A percentile compares a stretch with the other conserved stretches of the same genome.
phyloP scores from a whole-genome alignment of 345 rosid species.

The Syzygium jambos region DNA sequence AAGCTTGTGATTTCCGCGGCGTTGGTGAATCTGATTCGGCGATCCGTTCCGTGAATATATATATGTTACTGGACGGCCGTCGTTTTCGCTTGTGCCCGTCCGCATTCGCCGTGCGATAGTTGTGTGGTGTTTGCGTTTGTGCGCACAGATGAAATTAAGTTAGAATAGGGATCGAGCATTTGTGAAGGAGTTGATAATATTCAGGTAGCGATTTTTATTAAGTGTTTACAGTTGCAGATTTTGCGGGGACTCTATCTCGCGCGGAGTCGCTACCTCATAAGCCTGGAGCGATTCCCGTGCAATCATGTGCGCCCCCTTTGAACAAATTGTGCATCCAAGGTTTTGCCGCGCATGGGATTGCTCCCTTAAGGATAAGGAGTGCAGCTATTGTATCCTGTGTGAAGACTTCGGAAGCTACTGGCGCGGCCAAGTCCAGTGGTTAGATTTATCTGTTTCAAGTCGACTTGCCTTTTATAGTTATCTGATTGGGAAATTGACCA shows the following conservation, averaged over 20 bases:
- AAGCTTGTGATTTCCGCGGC: not conserved
- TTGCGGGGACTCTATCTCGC: conserved; percentile 18
- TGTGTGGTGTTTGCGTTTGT: not conserved
- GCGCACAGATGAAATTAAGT: not conserved
- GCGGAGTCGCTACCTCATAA: conserved; percentile 10
- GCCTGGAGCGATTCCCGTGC: conserved; percentile 14
- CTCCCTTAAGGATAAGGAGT: conserved; percentile 14
- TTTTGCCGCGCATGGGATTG: conserved; percentile 13
- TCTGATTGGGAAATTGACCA: not conserved
- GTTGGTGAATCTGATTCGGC: not conserved
- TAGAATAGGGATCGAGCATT: not conserved
- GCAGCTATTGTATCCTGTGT: conserved; percentile 20
- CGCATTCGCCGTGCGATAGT: not conserved
- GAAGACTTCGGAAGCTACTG: conserved; percentile 41
- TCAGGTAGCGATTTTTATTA: not conserved
- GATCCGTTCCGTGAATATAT: not conserved
- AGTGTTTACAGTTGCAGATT: conserved; percentile 13
- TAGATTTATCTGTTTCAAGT: conserved; percentile 1
- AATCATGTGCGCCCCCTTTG: conserved; percentile 16
- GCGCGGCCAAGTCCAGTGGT: conserved; percentile 45
- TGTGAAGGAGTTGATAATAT: accelerated
- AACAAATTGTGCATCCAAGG: conserved; percentile 18
- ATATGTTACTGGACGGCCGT: not conserved
- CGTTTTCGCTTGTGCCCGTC: not conserved
- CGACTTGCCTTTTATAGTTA: not conserved